Conservation (phyloP, 306 rosid genomes). For the Acacia melanoxylon region DNA sequence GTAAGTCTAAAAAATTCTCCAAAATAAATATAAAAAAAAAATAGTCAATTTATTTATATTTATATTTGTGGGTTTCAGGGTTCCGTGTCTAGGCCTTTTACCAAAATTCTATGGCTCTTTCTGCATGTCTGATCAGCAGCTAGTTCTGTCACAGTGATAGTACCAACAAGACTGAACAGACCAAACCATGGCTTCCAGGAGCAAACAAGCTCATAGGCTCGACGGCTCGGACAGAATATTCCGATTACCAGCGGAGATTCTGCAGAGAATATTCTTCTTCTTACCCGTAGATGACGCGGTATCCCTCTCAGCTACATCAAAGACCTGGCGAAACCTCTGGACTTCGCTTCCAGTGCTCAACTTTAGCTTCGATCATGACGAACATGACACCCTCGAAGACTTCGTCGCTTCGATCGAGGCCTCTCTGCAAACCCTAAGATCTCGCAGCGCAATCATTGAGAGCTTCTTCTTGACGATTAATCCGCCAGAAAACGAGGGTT, state of each 20-base stretch:
- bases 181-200: neutral
- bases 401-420: neutral
- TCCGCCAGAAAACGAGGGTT: neutral
- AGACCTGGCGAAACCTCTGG: constrained; percentile 17
- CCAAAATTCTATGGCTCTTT: neutral
- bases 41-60: too few species aligned
- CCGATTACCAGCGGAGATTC: neutral
- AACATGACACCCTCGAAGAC: neutral
- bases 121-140: neutral
- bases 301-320: neutral
- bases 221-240: neutral
- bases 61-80: neutral
- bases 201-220: neutral
- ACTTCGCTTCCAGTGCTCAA: neutral
- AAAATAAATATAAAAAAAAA: too few species aligned
- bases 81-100: neutral
- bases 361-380: neutral
- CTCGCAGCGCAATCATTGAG: neutral
- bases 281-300: neutral
- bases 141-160: neutral
- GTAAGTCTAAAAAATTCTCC: neutral
- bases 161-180: neutral
- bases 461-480: neutral
- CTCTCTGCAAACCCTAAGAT: neutral
- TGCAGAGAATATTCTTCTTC: constrained; percentile 1